Conservation (phyloP, 306 rosid species). For the Prinsepia uniflora region DNA sequence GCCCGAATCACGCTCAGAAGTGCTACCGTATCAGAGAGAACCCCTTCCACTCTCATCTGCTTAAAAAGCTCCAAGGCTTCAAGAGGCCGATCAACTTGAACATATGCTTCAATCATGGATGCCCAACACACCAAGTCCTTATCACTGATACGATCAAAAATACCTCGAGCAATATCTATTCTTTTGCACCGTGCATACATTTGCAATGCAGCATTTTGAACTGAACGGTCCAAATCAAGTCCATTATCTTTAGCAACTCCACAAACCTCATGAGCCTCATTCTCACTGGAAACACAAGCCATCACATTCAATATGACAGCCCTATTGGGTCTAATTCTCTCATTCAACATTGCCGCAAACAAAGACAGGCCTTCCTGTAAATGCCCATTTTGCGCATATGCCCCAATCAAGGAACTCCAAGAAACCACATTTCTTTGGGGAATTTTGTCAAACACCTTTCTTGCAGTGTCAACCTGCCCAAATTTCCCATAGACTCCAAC, state of each 20-base stretch:
- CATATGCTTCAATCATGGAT: slow-evolving; percentile 45
- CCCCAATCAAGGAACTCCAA: slow-evolving; percentile 48
- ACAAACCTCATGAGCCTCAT: slow-evolving; percentile 29
- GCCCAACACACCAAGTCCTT: slow-evolving; percentile 48
- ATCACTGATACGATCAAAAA: slow-evolving; percentile 32
- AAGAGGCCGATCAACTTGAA: slow-evolving; percentile 27
- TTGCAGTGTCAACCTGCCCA: slow-evolving; percentile 26
- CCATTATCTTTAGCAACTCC: slow-evolving; percentile 14
- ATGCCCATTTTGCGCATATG: slow-evolving; percentile 24
- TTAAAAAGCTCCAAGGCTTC: slow-evolving; percentile 36
- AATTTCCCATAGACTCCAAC: slow-evolving; percentile 37
- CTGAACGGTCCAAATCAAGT: slow-evolving; percentile 22
- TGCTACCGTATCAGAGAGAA: slow-evolving; percentile 33
- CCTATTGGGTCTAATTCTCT: slow-evolving; percentile 29
- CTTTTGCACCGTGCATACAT: slow-evolving; percentile 46
- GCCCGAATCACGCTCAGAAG: slow-evolving; percentile 32
- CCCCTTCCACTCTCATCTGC: slow-evolving; percentile 20
- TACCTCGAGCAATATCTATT: slow-evolving; percentile 28
- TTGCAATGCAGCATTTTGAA: slow-evolving; percentile 37
- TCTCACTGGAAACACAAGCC: slow-evolving; percentile 33
- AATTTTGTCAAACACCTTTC: slow-evolving; percentile 33
- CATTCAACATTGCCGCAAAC: slow-evolving; percentile 30
- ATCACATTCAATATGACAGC: slow-evolving; percentile 35
- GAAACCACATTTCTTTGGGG: slow-evolving; percentile 32
- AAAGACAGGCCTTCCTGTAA: slow-evolving; percentile 18